Conservation (phyloP, 2,329 filamentous ascomycete species). For the Hymenoscyphus infarciens region DNA sequence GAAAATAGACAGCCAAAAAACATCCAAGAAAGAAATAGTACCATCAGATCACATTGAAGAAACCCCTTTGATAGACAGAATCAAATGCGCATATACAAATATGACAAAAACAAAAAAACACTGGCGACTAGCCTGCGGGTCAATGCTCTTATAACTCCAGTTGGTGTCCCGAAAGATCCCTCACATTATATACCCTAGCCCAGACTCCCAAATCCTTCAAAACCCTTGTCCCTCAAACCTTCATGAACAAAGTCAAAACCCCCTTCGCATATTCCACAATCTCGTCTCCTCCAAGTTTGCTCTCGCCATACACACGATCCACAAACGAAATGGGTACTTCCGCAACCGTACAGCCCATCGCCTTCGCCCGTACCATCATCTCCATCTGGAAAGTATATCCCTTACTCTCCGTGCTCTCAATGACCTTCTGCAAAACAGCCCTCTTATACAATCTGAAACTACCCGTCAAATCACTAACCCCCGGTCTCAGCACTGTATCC, state of each 20-base stretch:
- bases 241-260: conserved; percentile 72
- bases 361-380: conserved; percentile 97
- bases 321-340: conserved; percentile 98
- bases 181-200: conserved; percentile 5
- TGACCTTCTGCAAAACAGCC: conserved; percentile 82
- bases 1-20: neutral
- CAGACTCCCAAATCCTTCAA: conserved; percentile 2
- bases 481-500: conserved; percentile 85
- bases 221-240: conserved; percentile 48
- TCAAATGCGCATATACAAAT: neutral
- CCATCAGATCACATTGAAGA: neutral
- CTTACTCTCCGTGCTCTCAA: conserved; percentile 87
- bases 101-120: neutral
- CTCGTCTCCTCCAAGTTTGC: conserved; percentile 90
- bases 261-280: conserved; percentile 96
- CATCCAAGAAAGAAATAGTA: neutral
- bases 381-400: conserved; percentile 99
- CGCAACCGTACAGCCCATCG: conserved; percentile 87
- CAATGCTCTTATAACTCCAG: conserved; percentile 3
- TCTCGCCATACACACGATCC: conserved; percentile 91
- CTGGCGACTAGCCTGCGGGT: conserved; percentile 1
- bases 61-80: neutral
- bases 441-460: conserved; percentile 95
- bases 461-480: conserved; percentile 85
- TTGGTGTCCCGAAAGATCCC: neutral